A percentile compares a stretch with the other conserved stretches of the same genome.
Evolutionary conservation across 2,329 filamentous ascomycete species (phyloP).

Genomic region (Neonectria neomacrospora): DNA sequence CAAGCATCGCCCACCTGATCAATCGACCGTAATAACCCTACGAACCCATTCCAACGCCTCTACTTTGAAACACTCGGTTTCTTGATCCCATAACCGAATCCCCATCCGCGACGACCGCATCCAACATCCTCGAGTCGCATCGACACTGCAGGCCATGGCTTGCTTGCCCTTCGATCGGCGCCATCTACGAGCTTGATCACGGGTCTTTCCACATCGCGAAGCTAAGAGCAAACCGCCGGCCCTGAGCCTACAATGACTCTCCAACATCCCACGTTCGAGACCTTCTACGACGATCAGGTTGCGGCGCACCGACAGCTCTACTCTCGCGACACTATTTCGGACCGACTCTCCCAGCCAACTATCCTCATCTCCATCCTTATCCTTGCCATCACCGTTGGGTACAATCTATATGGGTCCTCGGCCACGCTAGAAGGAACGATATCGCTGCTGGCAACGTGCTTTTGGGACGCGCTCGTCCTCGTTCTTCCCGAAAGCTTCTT

Average conservation of each 20-base stretch:
- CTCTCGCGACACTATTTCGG: conserved; percentile 43
- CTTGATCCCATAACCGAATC: background rate
- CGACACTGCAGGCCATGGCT: conserved; percentile 41
- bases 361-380: conserved; percentile 50
- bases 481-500: conserved; percentile 67
- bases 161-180: conserved; percentile 36
- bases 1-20: conserved; percentile 18
- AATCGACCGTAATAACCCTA: conserved; percentile 15
- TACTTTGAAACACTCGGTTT: background rate
- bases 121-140: conserved; percentile 16
- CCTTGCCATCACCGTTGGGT: conserved; percentile 48
- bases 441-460: conserved; percentile 52
- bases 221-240: conserved; percentile 33
- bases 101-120: conserved; percentile 5
- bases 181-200: conserved; percentile 41
- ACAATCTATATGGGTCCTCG: conserved; percentile 50
- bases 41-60: background rate
- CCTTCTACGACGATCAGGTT: conserved; percentile 52
- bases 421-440: conserved; percentile 45
- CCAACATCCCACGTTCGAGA: conserved; percentile 47
- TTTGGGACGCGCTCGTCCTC: conserved; percentile 71
- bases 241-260: conserved; percentile 48
- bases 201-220: conserved; percentile 34
- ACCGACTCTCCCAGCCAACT: conserved; percentile 50
- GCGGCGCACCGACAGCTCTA: conserved; percentile 47